A percentile compares a stretch with the other conserved stretches of the same genome.
These are phyloP conservation scores for Jaltomata sinuosa DNA, from an alignment of 257 asterid genomes.

Conservation along the genomic window DNA sequence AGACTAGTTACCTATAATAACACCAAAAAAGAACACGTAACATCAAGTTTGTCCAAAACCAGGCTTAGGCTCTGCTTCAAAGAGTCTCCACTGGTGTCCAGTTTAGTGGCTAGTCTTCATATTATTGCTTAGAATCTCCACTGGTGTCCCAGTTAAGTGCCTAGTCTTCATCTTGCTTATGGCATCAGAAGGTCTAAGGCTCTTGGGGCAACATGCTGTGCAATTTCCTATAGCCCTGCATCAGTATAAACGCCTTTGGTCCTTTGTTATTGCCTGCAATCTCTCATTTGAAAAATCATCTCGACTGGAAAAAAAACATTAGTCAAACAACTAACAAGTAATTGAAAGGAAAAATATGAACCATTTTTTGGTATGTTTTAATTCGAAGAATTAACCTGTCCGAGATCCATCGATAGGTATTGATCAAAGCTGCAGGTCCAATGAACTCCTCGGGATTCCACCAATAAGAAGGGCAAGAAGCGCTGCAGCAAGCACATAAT, in stretches of 20 bases:
- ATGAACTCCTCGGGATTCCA: constrained; percentile 74
- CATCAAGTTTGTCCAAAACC: background rate
- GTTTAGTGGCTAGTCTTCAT: background rate
- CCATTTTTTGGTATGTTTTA: background rate
- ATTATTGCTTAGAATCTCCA: constrained; percentile 14
- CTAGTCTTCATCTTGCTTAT: constrained; percentile 57
- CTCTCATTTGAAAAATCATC: constrained; percentile 63
- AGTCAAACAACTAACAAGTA: background rate
- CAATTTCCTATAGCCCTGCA: constrained; percentile 74
- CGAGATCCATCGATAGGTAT: constrained; percentile 61
- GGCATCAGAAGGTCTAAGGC: constrained; percentile 66
- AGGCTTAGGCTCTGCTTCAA: background rate
- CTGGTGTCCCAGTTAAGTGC: constrained; percentile 24
- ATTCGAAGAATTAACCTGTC: constrained; percentile 38
- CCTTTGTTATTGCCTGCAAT: constrained; percentile 48
- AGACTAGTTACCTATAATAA: background rate
- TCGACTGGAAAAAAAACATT: constrained; percentile 21
- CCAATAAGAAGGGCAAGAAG: constrained; percentile 87
- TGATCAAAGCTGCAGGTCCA: constrained; percentile 64
- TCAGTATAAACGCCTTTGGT: constrained; percentile 31
- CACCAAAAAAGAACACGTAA: background rate
- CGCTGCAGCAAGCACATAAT: constrained; percentile 64
- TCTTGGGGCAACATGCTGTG: constrained; percentile 51
- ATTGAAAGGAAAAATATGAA: background rate
- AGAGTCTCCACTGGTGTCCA: background rate